Base-by-base conservation (phyloP, 441 rosid genomes). In the Syzygium syzygioides region DNA sequence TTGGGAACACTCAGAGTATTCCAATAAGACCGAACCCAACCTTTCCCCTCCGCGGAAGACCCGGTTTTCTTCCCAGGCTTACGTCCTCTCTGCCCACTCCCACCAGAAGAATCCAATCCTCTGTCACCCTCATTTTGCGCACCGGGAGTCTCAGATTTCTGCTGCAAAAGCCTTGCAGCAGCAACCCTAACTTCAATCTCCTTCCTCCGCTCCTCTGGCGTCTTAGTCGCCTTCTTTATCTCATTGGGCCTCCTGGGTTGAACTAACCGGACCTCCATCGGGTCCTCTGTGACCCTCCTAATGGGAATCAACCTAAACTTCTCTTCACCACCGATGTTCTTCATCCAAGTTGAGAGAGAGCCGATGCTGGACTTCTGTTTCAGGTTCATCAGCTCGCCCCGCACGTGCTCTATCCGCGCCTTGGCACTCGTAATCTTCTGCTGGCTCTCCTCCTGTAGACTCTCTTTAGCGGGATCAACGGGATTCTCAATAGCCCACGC, bases 181-280 rank as follows among this genome's bases (percentile, higher is more conserved):
- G 98, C 98, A 50, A 98, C 98, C 93, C 96, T 93, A 85, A 98
- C 99, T 92, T 98, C 99, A 91, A 97, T 94, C 95, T 96, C 99
- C 89, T 97, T 95, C 93, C 99, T 93, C 88, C 90, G 92, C 92
- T 98, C 99, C 91, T 98, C 99, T 23, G 91, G 95, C 15, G 99
- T 97, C 94, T 98, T 98, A 30, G 95, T 94, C 45, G 98, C 98
- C 89, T 96, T 98, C 91, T 95, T 97, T 88, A 98, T 97, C 95
- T 98, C 99, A 88, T 98, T 96, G 1, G 99, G 97, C 89, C 98
- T 93, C 92, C 96, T 95, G 26, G 94, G 79, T 90, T 95, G 98
- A 87, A 94, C 92, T 88, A 93, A 91, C 91, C 94, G 93, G 91
- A 92, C 93, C 93, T 97, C 99, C 94, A 98, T 95, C 8, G 99